phyloP scores from a whole-genome alignment of 305 asterid species.

The Caryopteris hybrid region DNA sequence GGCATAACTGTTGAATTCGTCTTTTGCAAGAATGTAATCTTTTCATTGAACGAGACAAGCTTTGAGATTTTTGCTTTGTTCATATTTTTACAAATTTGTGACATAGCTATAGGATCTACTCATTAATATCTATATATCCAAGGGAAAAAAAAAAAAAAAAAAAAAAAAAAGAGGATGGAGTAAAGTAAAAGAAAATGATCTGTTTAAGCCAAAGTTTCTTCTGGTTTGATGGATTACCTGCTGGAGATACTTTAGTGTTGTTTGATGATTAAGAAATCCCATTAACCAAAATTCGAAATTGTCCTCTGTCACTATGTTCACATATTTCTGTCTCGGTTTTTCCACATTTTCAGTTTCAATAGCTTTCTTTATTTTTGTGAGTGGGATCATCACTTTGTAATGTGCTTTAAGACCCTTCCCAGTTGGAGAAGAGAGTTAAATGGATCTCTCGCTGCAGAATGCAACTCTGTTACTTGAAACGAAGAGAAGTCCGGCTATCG shows the following conservation, averaged over 20 bases:
- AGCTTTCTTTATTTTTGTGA: background rate
- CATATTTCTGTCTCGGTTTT: background rate
- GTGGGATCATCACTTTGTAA: background rate
- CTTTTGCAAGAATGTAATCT: no score
- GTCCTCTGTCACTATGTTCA: background rate
- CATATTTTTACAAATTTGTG: no score
- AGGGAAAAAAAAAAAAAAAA: no score
- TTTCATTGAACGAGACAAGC: no score
- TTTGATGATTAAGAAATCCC: conserved; percentile 1
- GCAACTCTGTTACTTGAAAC: background rate
- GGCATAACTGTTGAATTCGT: no score
- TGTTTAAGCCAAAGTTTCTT: background rate
- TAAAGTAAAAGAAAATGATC: no score
- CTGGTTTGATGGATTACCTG: background rate
- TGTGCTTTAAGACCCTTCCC: background rate
- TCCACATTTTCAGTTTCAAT: background rate
- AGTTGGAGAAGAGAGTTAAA: background rate
- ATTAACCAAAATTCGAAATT: conserved; percentile 6
- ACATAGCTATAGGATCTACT: no score
- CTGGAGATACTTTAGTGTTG: background rate
- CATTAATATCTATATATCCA: no score
- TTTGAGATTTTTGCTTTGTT: no score
- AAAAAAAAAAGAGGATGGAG: no score
- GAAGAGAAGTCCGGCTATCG: background rate
- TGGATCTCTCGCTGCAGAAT: background rate